These are phyloP conservation scores for Apiospora pterosperma DNA, from an alignment of 2,329 filamentous ascomycete species.

Conservation along the genomic window DNA sequence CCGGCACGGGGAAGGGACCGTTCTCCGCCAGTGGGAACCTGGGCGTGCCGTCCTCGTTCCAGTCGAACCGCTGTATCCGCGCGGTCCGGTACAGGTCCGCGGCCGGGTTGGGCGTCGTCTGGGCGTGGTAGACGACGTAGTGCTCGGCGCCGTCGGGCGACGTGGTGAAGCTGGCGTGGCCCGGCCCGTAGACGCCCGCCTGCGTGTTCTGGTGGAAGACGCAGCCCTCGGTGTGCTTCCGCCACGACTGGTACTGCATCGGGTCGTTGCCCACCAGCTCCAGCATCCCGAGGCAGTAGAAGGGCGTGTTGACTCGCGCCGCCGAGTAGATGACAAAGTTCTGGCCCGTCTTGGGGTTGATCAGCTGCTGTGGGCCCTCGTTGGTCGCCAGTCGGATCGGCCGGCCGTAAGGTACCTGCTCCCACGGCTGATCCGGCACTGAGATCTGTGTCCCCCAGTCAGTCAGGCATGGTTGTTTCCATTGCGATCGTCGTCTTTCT, in stretches of 20 bases:
- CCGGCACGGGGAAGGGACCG: conserved; percentile 22
- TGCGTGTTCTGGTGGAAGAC: conserved; percentile 32
- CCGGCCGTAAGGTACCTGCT: conserved; percentile 31
- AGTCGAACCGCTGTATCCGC: conserved; percentile 30
- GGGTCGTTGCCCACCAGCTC: conserved; percentile 33
- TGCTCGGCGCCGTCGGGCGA: conserved; percentile 30
- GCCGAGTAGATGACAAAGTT: conserved; percentile 34
- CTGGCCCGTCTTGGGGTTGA: conserved; percentile 32
- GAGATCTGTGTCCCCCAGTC: no score
- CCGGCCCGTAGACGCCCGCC: conserved; percentile 29
- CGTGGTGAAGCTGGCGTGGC: conserved; percentile 31
- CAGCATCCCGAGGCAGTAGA: conserved; percentile 33
- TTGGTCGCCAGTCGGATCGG: conserved; percentile 31
- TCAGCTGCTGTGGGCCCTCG: conserved; percentile 32
- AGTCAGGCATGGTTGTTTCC: no score
- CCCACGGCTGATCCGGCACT: conserved; percentile 31
- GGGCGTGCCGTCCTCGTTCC: conserved; percentile 31
- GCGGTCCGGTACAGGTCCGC: conserved; percentile 29
- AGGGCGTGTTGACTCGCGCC: conserved; percentile 33
- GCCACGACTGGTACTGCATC: conserved; percentile 33
- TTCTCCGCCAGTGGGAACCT: conserved; percentile 30
- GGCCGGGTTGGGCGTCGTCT: conserved; percentile 28
- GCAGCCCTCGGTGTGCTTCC: conserved; percentile 29
- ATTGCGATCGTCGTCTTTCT: neutral
- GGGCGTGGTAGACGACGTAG: conserved; percentile 33